phyloP scores from a whole-genome alignment of 768 basidiomycete species.

The Pulveroboletus sp. region DNA sequence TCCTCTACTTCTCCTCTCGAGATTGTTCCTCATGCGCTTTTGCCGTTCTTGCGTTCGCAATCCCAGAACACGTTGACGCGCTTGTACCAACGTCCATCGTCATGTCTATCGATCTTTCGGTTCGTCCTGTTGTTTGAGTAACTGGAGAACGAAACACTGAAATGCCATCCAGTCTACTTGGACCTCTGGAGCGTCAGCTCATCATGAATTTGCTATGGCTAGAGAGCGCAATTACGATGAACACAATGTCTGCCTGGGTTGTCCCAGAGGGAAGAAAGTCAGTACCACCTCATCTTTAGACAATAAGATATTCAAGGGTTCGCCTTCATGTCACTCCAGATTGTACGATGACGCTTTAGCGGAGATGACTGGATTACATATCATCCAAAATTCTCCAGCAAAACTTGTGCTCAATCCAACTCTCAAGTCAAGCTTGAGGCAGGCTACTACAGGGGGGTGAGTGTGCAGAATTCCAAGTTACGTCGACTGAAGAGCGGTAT shows the following conservation, averaged over 20 bases:
- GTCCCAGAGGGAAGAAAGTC: constrained; percentile 69
- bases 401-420: constrained; percentile 66
- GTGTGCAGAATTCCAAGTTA: constrained; percentile 18
- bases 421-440: constrained; percentile 75
- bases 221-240: constrained; percentile 62
- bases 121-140: constrained; percentile 28
- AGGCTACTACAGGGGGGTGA: constrained; percentile 86
- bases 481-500: constrained; percentile 3
- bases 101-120: constrained; percentile 89
- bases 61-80: constrained; percentile 73
- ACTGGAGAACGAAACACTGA: constrained; percentile 1
- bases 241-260: constrained; percentile 75
- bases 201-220: constrained; percentile 89
- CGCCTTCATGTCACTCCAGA: constrained; percentile 36
- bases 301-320: constrained; percentile 1
- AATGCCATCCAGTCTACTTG: constrained; percentile 51
- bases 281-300: constrained; percentile 13
- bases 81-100: constrained; percentile 80
- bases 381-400: constrained; percentile 54
- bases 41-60: constrained; percentile 78
- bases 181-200: constrained; percentile 75
- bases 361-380: constrained; percentile 63
- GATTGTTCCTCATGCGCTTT: constrained; percentile 53
- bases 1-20: constrained; percentile 9
- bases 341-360: constrained; percentile 64